Evolutionary conservation across 2,329 filamentous ascomycete genomes (phyloP).

Genomic region (Sporothrix brunneoviolacea): DNA sequence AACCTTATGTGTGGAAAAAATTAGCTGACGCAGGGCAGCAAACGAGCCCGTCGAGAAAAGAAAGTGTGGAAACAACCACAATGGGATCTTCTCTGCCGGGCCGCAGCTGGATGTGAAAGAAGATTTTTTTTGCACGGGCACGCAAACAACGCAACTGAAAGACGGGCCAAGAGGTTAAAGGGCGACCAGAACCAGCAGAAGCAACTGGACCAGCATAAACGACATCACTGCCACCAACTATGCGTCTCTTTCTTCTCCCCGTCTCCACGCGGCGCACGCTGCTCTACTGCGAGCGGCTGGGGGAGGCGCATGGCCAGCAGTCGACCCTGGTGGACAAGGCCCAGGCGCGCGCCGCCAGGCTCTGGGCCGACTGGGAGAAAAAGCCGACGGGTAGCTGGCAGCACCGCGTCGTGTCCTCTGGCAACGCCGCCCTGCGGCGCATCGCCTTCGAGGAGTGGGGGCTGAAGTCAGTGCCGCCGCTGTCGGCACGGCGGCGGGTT

Average conservation of each 20-base stretch:
- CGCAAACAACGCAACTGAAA: no score
- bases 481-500: slow-evolving; percentile 59
- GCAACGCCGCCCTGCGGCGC: slow-evolving; percentile 75
- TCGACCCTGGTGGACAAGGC: slow-evolving; percentile 59
- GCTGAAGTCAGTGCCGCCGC: slow-evolving; percentile 83
- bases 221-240: slow-evolving; percentile 35
- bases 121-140: no score
- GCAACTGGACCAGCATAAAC: no score
- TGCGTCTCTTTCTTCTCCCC: slow-evolving; percentile 92
- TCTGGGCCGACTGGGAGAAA: slow-evolving; percentile 84
- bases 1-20: no score
- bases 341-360: slow-evolving; percentile 63
- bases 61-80: no score
- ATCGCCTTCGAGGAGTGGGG: slow-evolving; percentile 98
- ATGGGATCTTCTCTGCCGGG: no score
- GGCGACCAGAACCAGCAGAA: no score
- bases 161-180: no score
- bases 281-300: slow-evolving; percentile 78
- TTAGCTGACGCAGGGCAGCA: no score
- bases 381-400: slow-evolving; percentile 75
- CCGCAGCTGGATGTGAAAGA: no score
- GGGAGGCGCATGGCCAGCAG: slow-evolving; percentile 44
- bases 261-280: slow-evolving; percentile 86
- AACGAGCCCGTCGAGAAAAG: no score
- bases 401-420: slow-evolving; percentile 75